Base-by-base conservation (phyloP, 257 asterid species). In the Knoxia roxburghii region DNA sequence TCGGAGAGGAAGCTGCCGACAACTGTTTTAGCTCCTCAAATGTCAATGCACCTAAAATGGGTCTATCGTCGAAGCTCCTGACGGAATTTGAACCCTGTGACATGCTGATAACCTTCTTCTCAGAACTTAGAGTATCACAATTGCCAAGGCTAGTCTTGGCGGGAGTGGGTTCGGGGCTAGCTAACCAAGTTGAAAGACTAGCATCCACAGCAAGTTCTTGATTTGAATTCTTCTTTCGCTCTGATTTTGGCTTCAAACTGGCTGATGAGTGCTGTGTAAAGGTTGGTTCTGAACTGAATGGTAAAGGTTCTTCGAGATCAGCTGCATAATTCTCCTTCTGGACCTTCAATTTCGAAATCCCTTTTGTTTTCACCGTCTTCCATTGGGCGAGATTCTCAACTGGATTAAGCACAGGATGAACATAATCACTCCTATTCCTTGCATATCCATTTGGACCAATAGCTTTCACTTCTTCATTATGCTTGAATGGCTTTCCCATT, bases 31-130 rank as follows among this genome's bases (percentile, higher is more conserved):
- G 83, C 79, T 90, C 97, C 45, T 94, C 99, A 50, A 88, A 86
- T 3, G 97, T 94, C 81, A 90, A 63, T 30, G 97, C 99, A 32
- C 99, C 99, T 76, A 94, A 84, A 74, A 94, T 90, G 7, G 99
- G 99, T 33, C 99, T 81, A 72, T 94, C 99, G 51, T 83, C 97
- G 41, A 83, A 90, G 79, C 81, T 85, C 76, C 71, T 81, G 4
- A 54, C 72, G 50, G 92, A 77, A 61, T 62, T 80, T 33, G 87
- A 73, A 54, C 89, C 84, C 62, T 68, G 83, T 52, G 93, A 83
- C 46, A 48, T n/a, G 41, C 78, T 20, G 46, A 78, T 64, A n/a
- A 51, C 48, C 48, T 57, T 78, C 49, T 57, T 78, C 49, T 37
- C 83, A 43, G 83, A 61, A 41, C 73, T 55, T 65, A 76, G 33